A percentile compares a stretch with the other conserved stretches of the same genome.
These are phyloP conservation scores for Lecanicillium sp. DNA, from an alignment of 2,329 filamentous ascomycete species.

Conservation along the genomic window DNA sequence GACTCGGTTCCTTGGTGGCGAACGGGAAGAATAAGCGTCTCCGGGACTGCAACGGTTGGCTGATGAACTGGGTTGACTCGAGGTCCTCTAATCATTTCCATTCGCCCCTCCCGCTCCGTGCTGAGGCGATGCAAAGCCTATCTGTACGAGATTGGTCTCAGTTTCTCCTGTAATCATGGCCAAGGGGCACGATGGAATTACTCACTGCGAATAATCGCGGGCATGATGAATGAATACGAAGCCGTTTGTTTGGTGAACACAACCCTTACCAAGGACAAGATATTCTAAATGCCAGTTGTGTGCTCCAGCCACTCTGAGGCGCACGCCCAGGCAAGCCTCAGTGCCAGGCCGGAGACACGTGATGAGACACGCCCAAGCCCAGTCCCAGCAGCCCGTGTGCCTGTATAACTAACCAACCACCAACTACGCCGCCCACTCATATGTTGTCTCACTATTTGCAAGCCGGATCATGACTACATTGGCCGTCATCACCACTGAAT, in stretches of 20 bases:
- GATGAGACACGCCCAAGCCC: conserved; percentile 1
- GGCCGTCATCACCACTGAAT: neutral
- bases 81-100: too few species aligned
- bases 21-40: too few species aligned
- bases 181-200: neutral
- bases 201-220: neutral
- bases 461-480: neutral
- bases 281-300: conserved; percentile 5
- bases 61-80: too few species aligned
- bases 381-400: too few species aligned
- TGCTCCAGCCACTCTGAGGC: conserved; percentile 7
- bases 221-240: neutral
- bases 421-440: neutral
- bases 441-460: conserved; percentile 5
- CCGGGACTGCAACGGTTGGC: too few species aligned
- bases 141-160: neutral
- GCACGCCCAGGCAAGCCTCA: neutral
- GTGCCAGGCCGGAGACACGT: conserved; percentile 7
- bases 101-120: too few species aligned
- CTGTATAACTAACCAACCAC: too few species aligned
- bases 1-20: too few species aligned
- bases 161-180: neutral
- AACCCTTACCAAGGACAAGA: too few species aligned
- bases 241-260: neutral
- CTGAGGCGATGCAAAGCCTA: neutral